Evolutionary conservation across 352 stramenopile genomes (phyloP).

Genomic region (Peronospora destructor): DNA sequence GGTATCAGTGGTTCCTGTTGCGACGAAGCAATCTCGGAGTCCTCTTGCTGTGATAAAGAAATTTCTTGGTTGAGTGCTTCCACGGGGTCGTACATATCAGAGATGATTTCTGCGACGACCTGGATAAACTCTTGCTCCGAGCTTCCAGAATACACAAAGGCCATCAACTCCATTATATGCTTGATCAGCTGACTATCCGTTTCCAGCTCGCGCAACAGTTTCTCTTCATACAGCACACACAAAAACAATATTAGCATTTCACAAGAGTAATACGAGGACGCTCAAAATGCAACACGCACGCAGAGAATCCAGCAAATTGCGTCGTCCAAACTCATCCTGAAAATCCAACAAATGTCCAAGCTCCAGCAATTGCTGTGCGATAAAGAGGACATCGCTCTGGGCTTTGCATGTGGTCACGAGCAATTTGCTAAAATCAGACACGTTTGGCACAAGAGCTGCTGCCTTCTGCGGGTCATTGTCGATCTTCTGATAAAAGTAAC

Average conservation of each 20-base stretch:
- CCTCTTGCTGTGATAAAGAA: constrained; percentile 15
- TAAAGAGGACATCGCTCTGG: constrained; percentile 47
- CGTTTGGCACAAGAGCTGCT: constrained; percentile 44
- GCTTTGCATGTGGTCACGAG: constrained; percentile 43
- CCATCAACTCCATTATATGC: constrained; percentile 70
- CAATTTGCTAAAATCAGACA: constrained; percentile 68
- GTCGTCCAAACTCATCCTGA: constrained; percentile 74
- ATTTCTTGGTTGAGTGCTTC: constrained; percentile 28
- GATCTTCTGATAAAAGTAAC: constrained; percentile 59
- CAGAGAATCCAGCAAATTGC: constrained; percentile 54
- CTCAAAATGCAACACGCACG: constrained; percentile 30
- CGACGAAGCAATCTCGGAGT: constrained; percentile 13
- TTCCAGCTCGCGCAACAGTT: constrained; percentile 45
- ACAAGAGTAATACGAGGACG: neutral
- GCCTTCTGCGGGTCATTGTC: constrained; percentile 52
- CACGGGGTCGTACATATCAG: constrained; percentile 68
- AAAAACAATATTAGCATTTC: constrained; percentile 3
- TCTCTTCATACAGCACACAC: constrained; percentile 28
- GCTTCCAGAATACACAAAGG: constrained; percentile 58
- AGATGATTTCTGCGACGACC: constrained; percentile 68
- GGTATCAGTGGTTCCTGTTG: constrained; percentile 17
- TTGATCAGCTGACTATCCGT: constrained; percentile 56
- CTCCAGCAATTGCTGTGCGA: constrained; percentile 59
- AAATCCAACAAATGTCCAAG: constrained; percentile 65
- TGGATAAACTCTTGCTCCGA: constrained; percentile 75